A percentile compares a stretch with the other conserved stretches of the same genome.
These are phyloP conservation scores for Lachancea sp. DNA, from an alignment of 805 yeast species.

Conservation along the genomic window DNA sequence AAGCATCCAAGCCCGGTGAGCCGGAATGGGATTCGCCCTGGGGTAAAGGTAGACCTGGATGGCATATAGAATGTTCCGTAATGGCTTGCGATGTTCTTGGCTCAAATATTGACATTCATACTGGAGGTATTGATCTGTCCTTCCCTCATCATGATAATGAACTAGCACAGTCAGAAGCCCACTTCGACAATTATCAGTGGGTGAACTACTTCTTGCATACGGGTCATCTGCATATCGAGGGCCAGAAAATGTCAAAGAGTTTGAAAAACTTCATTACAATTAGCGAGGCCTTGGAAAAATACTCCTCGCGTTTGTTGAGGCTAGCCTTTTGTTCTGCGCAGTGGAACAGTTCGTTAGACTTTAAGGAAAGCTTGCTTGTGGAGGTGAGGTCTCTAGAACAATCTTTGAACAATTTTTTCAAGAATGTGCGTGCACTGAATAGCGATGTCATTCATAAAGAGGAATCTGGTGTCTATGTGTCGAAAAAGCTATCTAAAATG, in stretches of 20 bases:
- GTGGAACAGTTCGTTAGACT: conserved; percentile 91
- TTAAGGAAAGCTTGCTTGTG: conserved; percentile 69
- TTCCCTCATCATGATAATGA: conserved; percentile 99
- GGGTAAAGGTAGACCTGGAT: conserved; percentile 98
- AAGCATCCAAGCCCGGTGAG: conserved; percentile 93
- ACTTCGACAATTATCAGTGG: conserved; percentile 87
- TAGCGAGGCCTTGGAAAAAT: conserved; percentile 72
- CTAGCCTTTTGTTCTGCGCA: conserved; percentile 84
- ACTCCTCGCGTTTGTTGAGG: conserved; percentile 76
- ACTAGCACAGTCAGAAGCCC: conserved; percentile 94
- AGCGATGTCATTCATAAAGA: conserved; percentile 53
- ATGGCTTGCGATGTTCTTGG: conserved; percentile 94
- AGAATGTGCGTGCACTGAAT: conserved; percentile 75
- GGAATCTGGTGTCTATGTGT: conserved; percentile 43
- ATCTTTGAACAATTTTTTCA: conserved; percentile 74
- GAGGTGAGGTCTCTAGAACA: conserved; percentile 77
- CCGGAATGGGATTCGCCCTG: conserved; percentile 94
- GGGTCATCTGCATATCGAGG: conserved; percentile 97
- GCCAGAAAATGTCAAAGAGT: conserved; percentile 96
- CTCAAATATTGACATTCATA: conserved; percentile 79
- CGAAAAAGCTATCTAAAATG: conserved; percentile 50
- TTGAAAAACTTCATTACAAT: conserved; percentile 93
- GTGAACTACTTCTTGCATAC: conserved; percentile 93
- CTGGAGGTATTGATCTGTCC: conserved; percentile 95
- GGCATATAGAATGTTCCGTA: conserved; percentile 99